Percentiles rank a stretch among this genome's conserved stretches.
Conservation (phyloP, 768 basidiomycete genomes). For the Phallus indusiatus region DNA sequence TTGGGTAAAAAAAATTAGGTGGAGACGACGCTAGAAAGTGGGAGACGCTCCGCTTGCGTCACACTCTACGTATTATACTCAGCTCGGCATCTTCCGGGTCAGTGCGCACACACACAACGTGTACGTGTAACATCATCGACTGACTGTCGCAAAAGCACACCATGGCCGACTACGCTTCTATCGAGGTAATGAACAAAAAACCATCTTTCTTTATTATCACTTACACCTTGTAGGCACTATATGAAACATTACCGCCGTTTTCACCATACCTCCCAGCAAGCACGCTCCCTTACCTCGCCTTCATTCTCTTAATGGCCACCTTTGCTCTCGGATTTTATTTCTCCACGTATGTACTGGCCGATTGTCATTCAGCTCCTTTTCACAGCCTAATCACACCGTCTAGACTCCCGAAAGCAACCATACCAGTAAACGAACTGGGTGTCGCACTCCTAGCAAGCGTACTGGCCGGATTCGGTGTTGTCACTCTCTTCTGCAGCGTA, state of each 20-base stretch:
- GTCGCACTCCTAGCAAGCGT: conserved; percentile 67
- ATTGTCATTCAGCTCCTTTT: neutral
- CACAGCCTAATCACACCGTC: conserved; percentile 3
- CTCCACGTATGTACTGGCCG: conserved; percentile 45
- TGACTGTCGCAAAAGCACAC: conserved; percentile 4
- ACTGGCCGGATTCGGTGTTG: conserved; percentile 81
- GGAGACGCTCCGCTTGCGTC: neutral
- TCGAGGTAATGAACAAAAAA: conserved; percentile 34
- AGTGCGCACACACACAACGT: neutral
- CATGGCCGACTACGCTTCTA: conserved; percentile 48
- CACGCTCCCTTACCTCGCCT: conserved; percentile 65
- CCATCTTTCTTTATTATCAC: neutral
- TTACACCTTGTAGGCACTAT: conserved; percentile 39
- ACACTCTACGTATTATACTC: neutral
- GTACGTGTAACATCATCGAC: neutral
- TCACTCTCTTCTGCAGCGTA: conserved; percentile 77
- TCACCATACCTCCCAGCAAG: conserved; percentile 56
- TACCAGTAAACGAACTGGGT: conserved; percentile 56
- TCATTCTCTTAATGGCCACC: conserved; percentile 60
- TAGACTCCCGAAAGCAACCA: conserved; percentile 69
- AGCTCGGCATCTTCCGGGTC: neutral
- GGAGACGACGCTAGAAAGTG: too few species aligned
- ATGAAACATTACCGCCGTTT: conserved; percentile 62
- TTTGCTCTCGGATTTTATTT: conserved; percentile 88
- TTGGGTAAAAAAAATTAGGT: neutral